These are phyloP conservation scores for Endoconidiophora laricicola DNA, from an alignment of 2,329 filamentous ascomycete genomes.

Conservation along the genomic window DNA sequence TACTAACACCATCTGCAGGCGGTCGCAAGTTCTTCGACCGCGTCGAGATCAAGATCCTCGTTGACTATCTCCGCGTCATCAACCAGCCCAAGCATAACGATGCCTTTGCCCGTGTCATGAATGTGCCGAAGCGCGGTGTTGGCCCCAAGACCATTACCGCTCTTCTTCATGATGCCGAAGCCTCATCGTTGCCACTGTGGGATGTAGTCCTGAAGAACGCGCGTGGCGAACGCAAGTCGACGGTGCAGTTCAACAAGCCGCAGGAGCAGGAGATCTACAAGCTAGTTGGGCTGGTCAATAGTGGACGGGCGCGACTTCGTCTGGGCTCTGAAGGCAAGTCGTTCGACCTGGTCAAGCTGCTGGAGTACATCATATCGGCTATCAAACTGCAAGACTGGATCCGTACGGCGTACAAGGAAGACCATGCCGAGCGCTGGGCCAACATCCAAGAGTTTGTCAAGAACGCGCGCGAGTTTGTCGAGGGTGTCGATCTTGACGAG, in stretches of 20 bases:
- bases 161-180: conserved; percentile 61
- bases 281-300: conserved; percentile 28
- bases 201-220: conserved; percentile 43
- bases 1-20: conserved; percentile 7
- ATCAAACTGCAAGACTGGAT: conserved; percentile 62
- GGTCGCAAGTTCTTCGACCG: conserved; percentile 86
- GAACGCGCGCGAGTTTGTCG: conserved; percentile 57
- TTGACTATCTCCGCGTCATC: conserved; percentile 79
- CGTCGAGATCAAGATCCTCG: conserved; percentile 66
- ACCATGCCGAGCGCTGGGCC: conserved; percentile 65
- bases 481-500: conserved; percentile 28
- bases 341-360: conserved; percentile 28
- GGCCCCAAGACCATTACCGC: conserved; percentile 62
- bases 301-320: conserved; percentile 19
- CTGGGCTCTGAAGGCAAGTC: conserved; percentile 18
- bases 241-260: conserved; percentile 35
- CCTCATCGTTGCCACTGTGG: conserved; percentile 56
- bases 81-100: conserved; percentile 78
- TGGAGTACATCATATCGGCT: conserved; percentile 41
- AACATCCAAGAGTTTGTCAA: conserved; percentile 80
- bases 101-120: conserved; percentile 67
- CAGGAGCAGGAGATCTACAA: conserved; percentile 23
- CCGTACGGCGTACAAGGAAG: conserved; percentile 51
- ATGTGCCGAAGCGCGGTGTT: conserved; percentile 64
- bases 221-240: conserved; percentile 29